These are phyloP conservation scores for Beta macrorhiza DNA, from an alignment of 179 eudicot species.

Conservation along the genomic window DNA sequence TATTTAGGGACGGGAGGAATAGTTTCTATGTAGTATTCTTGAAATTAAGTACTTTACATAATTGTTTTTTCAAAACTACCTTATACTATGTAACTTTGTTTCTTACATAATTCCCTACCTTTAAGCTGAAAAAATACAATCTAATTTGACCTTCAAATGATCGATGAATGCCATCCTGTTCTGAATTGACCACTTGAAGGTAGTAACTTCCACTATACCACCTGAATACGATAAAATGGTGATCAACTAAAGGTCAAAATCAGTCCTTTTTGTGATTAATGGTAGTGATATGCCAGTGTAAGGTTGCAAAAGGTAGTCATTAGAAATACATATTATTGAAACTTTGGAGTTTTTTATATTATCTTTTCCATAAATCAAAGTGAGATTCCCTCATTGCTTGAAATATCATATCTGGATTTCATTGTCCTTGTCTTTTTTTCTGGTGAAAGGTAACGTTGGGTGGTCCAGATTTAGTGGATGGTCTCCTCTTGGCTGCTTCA, in stretches of 20 bases:
- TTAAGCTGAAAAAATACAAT: background rate
- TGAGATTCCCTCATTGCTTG: background rate
- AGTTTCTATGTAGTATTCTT: background rate
- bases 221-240: background rate
- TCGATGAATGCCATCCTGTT: background rate
- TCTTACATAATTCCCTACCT: background rate
- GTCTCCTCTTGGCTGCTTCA: slow-evolving; percentile 76
- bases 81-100: background rate
- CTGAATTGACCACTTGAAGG: background rate
- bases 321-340: no score
- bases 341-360: background rate
- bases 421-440: slow-evolving; percentile 2
- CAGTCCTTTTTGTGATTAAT: background rate
- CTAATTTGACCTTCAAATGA: background rate
- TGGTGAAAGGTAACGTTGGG: slow-evolving; percentile 67
- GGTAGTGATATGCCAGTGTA: background rate
- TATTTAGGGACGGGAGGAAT: no score
- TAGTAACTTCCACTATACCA: background rate
- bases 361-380: background rate
- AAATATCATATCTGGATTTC: background rate
- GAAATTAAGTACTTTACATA: background rate
- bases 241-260: background rate
- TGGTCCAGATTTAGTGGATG: slow-evolving; percentile 72
- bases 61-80: background rate
- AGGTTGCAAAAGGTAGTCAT: background rate